Conservation (phyloP, 2,329 filamentous ascomycete species). For the Arthrinium puccinioides region DNA sequence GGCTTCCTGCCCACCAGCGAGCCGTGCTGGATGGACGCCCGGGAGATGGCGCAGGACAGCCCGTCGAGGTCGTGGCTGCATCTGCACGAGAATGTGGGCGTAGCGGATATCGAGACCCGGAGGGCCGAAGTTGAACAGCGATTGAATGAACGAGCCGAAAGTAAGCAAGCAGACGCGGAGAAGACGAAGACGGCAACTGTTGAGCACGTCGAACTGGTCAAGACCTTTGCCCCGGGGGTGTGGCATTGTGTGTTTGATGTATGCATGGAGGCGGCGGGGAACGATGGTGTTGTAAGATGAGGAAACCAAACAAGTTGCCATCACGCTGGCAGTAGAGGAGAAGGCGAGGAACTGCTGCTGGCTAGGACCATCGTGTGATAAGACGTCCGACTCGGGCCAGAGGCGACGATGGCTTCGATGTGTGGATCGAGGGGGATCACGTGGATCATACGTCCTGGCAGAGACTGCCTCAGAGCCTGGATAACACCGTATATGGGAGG, state of each 20-base stretch:
- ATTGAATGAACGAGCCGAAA: conserved; percentile 33
- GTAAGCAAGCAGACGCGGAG: conserved; percentile 4
- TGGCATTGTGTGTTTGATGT: conserved; percentile 67
- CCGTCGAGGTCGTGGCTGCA: conserved; percentile 52
- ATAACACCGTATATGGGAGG: too few relatives aligned
- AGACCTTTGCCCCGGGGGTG: conserved; percentile 62
- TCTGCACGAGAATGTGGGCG: conserved; percentile 59
- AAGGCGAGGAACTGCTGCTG: too few relatives aligned
- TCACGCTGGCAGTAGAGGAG: too few relatives aligned
- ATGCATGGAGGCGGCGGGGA: too few relatives aligned
- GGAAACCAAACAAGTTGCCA: too few relatives aligned
- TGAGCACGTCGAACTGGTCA: conserved; percentile 57
- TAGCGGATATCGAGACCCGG: conserved; percentile 41
- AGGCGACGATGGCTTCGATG: too few relatives aligned
- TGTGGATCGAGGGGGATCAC: too few relatives aligned
- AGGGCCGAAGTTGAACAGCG: conserved; percentile 39
- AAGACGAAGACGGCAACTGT: not conserved
- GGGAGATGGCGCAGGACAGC: conserved; percentile 31
- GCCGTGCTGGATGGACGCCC: conserved; percentile 44
- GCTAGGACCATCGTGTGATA: too few relatives aligned
- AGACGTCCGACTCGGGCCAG: too few relatives aligned
- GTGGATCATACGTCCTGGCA: too few relatives aligned
- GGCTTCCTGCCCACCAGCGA: conserved; percentile 55
- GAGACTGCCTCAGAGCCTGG: too few relatives aligned
- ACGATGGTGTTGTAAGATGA: too few relatives aligned